Conservation (phyloP, 208 protist genomes). For the Crithidia bombi region DNA sequence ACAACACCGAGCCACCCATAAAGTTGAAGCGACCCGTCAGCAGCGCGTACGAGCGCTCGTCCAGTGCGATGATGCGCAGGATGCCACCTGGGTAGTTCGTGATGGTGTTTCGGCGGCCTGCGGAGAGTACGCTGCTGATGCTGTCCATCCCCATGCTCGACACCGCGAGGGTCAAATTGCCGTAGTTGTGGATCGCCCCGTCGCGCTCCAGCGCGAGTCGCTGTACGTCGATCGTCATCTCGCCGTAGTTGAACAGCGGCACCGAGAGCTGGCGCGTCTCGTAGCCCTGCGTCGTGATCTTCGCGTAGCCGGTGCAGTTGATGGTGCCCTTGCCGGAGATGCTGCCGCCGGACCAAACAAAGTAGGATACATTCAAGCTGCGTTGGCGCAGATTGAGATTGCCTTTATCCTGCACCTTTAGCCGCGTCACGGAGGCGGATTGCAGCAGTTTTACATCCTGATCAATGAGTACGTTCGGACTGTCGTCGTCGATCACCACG, state of each 20-base stretch:
- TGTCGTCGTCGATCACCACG: constrained; percentile 56
- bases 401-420: constrained; percentile 72
- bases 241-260: constrained; percentile 76
- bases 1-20: constrained; percentile 47
- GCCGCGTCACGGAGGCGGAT: constrained; percentile 51
- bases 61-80: constrained; percentile 60
- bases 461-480: constrained; percentile 60
- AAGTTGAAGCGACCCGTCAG: constrained; percentile 65
- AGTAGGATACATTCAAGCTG: constrained; percentile 77
- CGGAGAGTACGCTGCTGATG: constrained; percentile 64
- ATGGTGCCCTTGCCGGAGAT: constrained; percentile 77
- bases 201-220: constrained; percentile 61
- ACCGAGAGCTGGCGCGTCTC: constrained; percentile 66
- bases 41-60: constrained; percentile 52
- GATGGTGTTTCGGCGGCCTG: constrained; percentile 55
- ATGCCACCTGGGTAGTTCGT: constrained; percentile 55
- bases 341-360: constrained; percentile 77
- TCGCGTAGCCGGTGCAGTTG: constrained; percentile 59
- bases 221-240: constrained; percentile 83
- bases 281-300: constrained; percentile 69
- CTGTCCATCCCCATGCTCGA: constrained; percentile 62
- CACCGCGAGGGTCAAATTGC: constrained; percentile 72
- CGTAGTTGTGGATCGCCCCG: constrained; percentile 79
- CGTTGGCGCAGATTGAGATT: constrained; percentile 61
- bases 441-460: constrained; percentile 57